These are phyloP conservation scores for Mikania micrantha DNA, from an alignment of 129 eudicot genomes.

Conservation along the genomic window DNA sequence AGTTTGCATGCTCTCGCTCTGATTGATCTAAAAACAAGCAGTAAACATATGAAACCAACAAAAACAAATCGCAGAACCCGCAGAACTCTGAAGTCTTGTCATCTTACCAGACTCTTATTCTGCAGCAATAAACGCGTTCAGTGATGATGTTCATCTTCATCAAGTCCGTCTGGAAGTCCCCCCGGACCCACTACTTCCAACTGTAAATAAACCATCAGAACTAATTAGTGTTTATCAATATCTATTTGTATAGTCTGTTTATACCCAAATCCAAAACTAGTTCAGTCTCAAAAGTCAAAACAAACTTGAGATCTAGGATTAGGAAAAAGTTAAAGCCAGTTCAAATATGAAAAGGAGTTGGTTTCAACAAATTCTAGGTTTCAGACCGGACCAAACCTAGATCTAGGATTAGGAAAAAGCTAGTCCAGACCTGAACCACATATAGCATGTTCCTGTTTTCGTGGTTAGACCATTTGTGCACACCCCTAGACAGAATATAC, in stretches of 20 bases:
- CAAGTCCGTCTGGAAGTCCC: slow-evolving; percentile 82
- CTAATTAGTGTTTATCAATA: background rate
- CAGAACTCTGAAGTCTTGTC: slow-evolving; percentile 34
- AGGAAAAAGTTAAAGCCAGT: no score
- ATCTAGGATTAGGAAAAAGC: background rate
- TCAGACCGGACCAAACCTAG: background rate
- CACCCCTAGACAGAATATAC: no score
- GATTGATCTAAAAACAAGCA: slow-evolving; percentile 25
- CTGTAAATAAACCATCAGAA: slow-evolving; percentile 36
- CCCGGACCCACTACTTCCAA: slow-evolving; percentile 97
- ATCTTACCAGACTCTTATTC: slow-evolving; percentile 58
- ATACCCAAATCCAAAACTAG: background rate
- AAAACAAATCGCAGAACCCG: slow-evolving; percentile 24
- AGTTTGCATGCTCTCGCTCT: slow-evolving; percentile 22
- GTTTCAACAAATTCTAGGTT: background rate
- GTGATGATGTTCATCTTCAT: slow-evolving; percentile 54
- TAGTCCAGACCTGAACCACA: background rate
- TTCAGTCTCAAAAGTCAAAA: background rate
- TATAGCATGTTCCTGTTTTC: background rate
- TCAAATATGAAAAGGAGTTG: background rate
- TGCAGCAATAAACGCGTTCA: slow-evolving; percentile 36
- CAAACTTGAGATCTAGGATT: background rate
- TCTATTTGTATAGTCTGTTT: background rate
- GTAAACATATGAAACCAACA: slow-evolving; percentile 26
- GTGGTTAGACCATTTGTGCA: background rate